A percentile compares a stretch with the other conserved stretches of the same genome.
These are phyloP conservation scores for Podaxis carcinomalis DNA, from an alignment of 768 basidiomycete species.

Conservation along the genomic window DNA sequence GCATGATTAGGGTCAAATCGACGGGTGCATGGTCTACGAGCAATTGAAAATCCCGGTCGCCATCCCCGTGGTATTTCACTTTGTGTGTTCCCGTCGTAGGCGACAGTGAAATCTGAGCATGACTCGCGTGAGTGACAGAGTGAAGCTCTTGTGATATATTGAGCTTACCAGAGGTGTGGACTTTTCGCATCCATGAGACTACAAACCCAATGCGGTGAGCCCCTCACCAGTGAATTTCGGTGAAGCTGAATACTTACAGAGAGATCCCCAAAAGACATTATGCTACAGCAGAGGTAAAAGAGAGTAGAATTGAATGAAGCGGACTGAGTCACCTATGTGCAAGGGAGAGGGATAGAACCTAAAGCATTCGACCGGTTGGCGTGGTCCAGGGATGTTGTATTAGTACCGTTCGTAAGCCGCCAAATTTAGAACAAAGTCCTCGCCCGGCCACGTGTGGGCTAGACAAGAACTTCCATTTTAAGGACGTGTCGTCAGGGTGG, in stretches of 20 bases:
- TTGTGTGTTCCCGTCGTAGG: conserved; percentile 49
- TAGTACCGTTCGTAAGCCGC: conserved; percentile 5
- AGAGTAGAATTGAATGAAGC: background rate
- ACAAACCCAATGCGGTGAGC: conserved; percentile 8
- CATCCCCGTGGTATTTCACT: conserved; percentile 56
- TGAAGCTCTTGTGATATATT: background rate
- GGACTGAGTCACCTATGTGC: background rate
- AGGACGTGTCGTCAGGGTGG: background rate
- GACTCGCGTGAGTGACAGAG: background rate
- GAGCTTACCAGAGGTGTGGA: conserved; percentile 20
- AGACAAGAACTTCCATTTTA: conserved; percentile 8
- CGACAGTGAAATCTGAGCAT: conserved; percentile 11
- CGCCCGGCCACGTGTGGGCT: conserved; percentile 6
- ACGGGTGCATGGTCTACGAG: conserved; percentile 48
- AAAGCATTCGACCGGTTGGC: conserved; percentile 5
- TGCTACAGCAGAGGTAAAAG: background rate
- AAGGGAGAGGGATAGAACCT: background rate
- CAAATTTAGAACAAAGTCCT: conserved; percentile 9
- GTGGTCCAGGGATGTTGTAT: background rate
- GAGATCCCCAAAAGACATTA: conserved; percentile 8
- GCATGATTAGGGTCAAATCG: conserved; percentile 65
- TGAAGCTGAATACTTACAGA: background rate
- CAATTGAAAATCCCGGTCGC: conserved; percentile 65
- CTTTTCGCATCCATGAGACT: conserved; percentile 21
- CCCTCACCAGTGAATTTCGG: background rate